phyloP scores from a whole-genome alignment of 805 yeast genomes.

The Aciculoconidium aculeatum region DNA sequence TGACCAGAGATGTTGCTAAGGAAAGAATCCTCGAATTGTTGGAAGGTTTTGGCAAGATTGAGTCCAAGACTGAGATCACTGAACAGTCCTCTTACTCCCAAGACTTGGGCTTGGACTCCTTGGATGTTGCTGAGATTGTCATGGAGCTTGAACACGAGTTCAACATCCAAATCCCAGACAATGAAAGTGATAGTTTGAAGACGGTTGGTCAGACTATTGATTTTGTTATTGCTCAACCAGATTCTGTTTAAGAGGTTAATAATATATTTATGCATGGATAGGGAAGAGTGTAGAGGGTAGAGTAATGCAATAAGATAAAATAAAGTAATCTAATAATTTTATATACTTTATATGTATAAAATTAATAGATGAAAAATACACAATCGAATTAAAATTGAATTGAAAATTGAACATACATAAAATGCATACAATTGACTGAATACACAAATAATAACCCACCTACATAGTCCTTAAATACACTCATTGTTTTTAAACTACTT shows the following conservation, averaged over 20 bases:
- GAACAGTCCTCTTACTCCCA: constrained; percentile 32
- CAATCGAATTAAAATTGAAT: too few species aligned
- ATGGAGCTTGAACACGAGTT: constrained; percentile 45
- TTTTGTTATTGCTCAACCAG: constrained; percentile 37
- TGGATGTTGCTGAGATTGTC: constrained; percentile 42
- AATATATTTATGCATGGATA: too few species aligned
- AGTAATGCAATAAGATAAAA: too few species aligned
- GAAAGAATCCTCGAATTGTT: constrained; percentile 60
- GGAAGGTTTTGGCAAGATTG: constrained; percentile 59
- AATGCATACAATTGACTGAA: constrained; percentile 1
- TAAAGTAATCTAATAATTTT: too few species aligned
- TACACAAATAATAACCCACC: constrained; percentile 2
- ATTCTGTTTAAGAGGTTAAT: constrained; percentile 25
- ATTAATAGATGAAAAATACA: too few species aligned
- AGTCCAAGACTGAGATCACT: constrained; percentile 28
- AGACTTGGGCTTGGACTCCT: constrained; percentile 43
- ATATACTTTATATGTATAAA: too few species aligned
- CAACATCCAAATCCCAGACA: constrained; percentile 43
- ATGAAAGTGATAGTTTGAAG: constrained; percentile 41
- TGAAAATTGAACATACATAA: constrained; percentile 2
- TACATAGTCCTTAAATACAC: too few species aligned
- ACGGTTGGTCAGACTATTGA: constrained; percentile 43
- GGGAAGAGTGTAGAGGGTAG: too few species aligned
- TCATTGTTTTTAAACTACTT: too few species aligned
- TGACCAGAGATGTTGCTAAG: constrained; percentile 56